Evolutionary conservation across 2,329 filamentous ascomycete genomes (phyloP), one percentile per base, ranked within the genome.

Genomic region (Xylariaceae sp.): DNA sequence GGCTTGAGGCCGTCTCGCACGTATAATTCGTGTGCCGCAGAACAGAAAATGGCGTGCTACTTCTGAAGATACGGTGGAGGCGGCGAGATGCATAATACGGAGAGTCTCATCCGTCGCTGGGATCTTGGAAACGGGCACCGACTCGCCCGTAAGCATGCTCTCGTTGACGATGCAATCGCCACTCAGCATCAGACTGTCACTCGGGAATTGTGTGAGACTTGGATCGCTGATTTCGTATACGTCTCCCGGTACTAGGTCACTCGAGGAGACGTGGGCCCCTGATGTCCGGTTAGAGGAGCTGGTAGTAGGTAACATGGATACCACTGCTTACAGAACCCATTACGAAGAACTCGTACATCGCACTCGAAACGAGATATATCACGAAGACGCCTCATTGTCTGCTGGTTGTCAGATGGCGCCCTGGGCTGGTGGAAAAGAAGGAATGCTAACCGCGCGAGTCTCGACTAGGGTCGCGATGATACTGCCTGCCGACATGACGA

Each of bases 91-190:
- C 48, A 98, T 72, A 30, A 74, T 64, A 16, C 71, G 68, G n/a
- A 98, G 67, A 2, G 83, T 79, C 40, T 90, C 80, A 52, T 94
- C 80, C 2, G 76, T 87, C 3, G 87, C 80, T 2, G 92, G 89
- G 2, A 80, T 70, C 59, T 98, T 98, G 2, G 89, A 94, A 2
- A 98, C 90, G 3, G 92, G 93, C 4, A 98, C 89, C 25, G 92
- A 96, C 66, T 98, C 92, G 37, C 90, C 83, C 24, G 92, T 98
- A 22, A 98, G 75, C 92, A 98, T 98, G 62, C 92, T 96, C 61
- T 98, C 92, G 52, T 98, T 98, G 45, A 98, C 89, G 42, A 98
- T 96, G 52, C 89, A 95, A 60, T 98, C 93, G 25, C 92, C 93
- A 33, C 85, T 86, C 0, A 98, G 70, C 5, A 98, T 65, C 21